Conservation (phyloP, 2,329 filamentous ascomycete species). For the Sporothrix variecibatus region DNA sequence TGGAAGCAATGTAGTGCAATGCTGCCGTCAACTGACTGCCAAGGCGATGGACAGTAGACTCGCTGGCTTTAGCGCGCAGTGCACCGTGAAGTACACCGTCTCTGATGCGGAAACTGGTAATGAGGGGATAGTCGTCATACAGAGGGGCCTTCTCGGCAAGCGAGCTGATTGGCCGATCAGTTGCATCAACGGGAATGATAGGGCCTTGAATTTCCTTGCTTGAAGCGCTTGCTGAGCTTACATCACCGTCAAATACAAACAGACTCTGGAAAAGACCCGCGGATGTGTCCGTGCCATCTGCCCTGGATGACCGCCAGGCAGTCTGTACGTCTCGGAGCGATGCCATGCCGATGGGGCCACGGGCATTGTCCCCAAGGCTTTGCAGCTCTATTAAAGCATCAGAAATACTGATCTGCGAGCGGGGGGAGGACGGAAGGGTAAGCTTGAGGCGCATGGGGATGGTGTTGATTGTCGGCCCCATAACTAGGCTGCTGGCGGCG, state of each 20-base stretch:
- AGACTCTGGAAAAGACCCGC: conserved; percentile 34
- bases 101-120: conserved; percentile 33
- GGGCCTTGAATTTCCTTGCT: neutral
- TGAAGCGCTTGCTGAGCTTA: neutral
- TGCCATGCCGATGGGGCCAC: conserved; percentile 30
- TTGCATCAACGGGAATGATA: neutral
- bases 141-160: neutral
- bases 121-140: conserved; percentile 35
- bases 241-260: conserved; percentile 35
- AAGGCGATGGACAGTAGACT: conserved; percentile 5
- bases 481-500: neutral
- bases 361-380: conserved; percentile 27
- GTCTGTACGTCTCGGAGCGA: conserved; percentile 33
- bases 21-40: conserved; percentile 26
- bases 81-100: conserved; percentile 29
- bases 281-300: conserved; percentile 17
- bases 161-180: neutral
- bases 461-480: conserved; percentile 34
- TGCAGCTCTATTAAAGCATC: conserved; percentile 24
- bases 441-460: conserved; percentile 31
- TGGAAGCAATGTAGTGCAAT: neutral
- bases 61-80: conserved; percentile 30
- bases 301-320: conserved; percentile 32
- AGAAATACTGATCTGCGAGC: neutral
- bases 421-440: neutral